Conservation (phyloP, 441 rosid genomes). For the Kokia cookei region DNA sequence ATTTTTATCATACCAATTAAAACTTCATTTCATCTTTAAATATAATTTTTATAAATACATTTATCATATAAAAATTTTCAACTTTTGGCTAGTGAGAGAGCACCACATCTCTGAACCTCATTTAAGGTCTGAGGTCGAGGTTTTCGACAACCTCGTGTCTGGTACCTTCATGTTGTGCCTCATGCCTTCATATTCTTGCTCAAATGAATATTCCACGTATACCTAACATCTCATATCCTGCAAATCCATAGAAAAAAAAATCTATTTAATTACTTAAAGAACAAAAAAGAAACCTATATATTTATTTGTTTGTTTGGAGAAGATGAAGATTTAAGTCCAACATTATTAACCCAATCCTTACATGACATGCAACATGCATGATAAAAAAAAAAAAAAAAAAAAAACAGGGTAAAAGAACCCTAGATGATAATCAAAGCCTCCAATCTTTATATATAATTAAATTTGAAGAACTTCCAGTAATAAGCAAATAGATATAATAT, state of each 20-base stretch:
- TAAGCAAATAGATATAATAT: no score
- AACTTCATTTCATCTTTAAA: no score
- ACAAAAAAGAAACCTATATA: not conserved
- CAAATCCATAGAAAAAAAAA: not conserved
- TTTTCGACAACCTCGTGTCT: not conserved
- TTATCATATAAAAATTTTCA: no score
- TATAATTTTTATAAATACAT: no score
- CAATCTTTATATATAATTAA: not conserved
- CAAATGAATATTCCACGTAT: constrained; percentile 3
- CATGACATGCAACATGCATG: not conserved
- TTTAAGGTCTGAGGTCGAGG: constrained; percentile 1
- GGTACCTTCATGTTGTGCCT: not conserved
- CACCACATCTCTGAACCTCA: not conserved
- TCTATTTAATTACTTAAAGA: no score
- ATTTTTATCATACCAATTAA: no score
- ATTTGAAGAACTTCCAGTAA: not conserved
- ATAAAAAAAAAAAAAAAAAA: no score
- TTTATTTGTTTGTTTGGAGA: not conserved
- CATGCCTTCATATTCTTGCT: not conserved
- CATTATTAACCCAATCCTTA: not conserved
- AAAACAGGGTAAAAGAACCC: not conserved
- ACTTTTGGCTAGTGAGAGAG: not conserved
- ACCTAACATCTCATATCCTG: not conserved
- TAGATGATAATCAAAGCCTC: not conserved
- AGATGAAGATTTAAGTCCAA: not conserved